These are phyloP conservation scores for Venturia nashicola DNA, from an alignment of 2,329 filamentous ascomycete species.

Conservation along the genomic window DNA sequence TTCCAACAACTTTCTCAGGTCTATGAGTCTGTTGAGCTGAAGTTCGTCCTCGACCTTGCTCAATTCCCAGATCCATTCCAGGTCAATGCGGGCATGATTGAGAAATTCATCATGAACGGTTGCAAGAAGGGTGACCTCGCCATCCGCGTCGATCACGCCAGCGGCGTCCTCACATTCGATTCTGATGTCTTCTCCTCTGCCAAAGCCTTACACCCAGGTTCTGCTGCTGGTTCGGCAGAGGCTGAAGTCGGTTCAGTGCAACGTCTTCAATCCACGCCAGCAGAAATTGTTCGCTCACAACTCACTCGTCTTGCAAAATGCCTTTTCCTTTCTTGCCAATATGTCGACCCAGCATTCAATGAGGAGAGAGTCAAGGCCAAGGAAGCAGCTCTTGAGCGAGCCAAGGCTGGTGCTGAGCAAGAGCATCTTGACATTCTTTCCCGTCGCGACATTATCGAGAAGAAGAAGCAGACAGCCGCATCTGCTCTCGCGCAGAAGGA, in stretches of 20 bases:
- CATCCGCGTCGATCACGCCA: constrained; percentile 91
- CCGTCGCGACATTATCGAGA: constrained; percentile 83
- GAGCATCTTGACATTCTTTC: constrained; percentile 78
- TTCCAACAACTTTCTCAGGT: constrained; percentile 99
- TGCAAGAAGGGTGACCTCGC: constrained; percentile 99
- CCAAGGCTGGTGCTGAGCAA: constrained; percentile 77
- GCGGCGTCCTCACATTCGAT: constrained; percentile 91
- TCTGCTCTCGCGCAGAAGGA: constrained; percentile 79
- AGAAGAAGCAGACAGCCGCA: constrained; percentile 92
- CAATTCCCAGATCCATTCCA: constrained; percentile 96
- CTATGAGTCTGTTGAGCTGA: constrained; percentile 92
- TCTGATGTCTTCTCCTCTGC: constrained; percentile 96
- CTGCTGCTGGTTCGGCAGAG: constrained; percentile 76
- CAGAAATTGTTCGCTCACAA: constrained; percentile 93
- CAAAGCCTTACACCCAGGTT: constrained; percentile 80
- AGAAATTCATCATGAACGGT: constrained; percentile 99
- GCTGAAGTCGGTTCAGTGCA: constrained; percentile 75
- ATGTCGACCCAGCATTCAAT: constrained; percentile 84
- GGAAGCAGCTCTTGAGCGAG: constrained; percentile 66
- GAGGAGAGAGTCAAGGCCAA: constrained; percentile 69
- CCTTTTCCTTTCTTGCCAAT: constrained; percentile 87
- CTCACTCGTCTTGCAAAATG: constrained; percentile 83
- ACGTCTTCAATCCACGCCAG: constrained; percentile 91
- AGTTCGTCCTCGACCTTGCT: constrained; percentile 85
- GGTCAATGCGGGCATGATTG: constrained; percentile 78